These are phyloP conservation scores for Nicotiana knightiana DNA, from an alignment of 257 asterid species.

Conservation along the genomic window DNA sequence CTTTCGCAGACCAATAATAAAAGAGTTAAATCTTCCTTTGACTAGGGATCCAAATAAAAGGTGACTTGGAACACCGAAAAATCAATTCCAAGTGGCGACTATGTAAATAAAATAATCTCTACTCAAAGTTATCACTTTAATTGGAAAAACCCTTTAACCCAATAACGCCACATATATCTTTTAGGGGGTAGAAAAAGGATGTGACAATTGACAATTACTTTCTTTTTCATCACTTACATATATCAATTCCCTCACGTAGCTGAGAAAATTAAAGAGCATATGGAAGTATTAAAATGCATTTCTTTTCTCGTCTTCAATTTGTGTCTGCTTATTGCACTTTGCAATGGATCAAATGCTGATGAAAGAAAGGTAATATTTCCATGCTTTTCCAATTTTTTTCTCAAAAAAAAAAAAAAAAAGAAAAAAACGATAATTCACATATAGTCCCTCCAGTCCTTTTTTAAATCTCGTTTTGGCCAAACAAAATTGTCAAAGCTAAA, in stretches of 20 bases:
- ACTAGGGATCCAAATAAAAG: no score
- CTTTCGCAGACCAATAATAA: no score
- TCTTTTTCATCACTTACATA: background rate
- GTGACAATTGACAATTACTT: no score
- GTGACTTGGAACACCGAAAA: no score
- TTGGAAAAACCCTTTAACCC: no score
- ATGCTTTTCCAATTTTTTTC: background rate
- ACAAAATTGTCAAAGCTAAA: background rate
- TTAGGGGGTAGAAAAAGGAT: no score
- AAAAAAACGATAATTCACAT: background rate
- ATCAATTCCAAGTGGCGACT: no score
- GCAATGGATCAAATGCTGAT: slow-evolving; percentile 14
- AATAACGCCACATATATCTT: no score
- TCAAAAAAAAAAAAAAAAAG: no score
- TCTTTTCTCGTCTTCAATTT: slow-evolving; percentile 17
- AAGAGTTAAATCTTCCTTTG: no score
- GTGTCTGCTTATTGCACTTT: slow-evolving; percentile 11
- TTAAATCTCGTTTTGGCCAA: background rate
- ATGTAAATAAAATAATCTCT: no score
- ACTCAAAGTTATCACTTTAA: no score
- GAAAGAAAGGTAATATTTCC: slow-evolving; percentile 40
- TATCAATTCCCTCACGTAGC: background rate
- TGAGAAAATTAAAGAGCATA: background rate
- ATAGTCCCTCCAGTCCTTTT: background rate
- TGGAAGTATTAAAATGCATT: slow-evolving; percentile 21